These are phyloP conservation scores for Umbelopsis sp. DNA, from an alignment of 192 early-diverging fungal species.

Conservation along the genomic window DNA sequence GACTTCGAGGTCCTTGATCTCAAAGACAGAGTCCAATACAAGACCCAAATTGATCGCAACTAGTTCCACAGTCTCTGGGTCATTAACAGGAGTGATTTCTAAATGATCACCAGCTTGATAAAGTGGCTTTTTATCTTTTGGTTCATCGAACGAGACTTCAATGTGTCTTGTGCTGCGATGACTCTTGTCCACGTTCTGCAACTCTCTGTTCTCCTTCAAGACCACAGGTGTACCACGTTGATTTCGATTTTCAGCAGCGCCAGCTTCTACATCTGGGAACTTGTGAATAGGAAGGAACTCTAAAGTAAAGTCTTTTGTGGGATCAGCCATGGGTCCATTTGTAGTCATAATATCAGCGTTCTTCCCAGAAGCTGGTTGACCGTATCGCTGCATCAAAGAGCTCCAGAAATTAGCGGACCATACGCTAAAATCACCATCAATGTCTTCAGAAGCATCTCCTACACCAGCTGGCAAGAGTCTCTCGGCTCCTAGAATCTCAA, in stretches of 20 bases:
- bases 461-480: conserved; percentile 44
- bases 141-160: conserved; percentile 17
- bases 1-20: background rate
- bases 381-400: conserved; percentile 16
- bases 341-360: background rate
- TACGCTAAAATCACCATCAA: conserved; percentile 26
- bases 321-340: background rate
- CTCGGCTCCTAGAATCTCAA: conserved; percentile 51
- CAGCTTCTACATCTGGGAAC: background rate
- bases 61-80: conserved; percentile 37
- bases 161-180: conserved; percentile 46
- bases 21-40: conserved; percentile 44
- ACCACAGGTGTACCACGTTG: conserved; percentile 15
- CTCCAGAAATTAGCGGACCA: conserved; percentile 25
- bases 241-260: background rate
- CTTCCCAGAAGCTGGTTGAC: conserved; percentile 1
- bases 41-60: conserved; percentile 46
- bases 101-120: conserved; percentile 58
- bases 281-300: conserved; percentile 9
- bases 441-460: conserved; percentile 49
- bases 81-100: conserved; percentile 50
- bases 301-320: conserved; percentile 13
- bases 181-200: conserved; percentile 39
- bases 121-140: conserved; percentile 20
- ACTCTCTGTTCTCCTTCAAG: conserved; percentile 36